Evolutionary conservation across 1,284 basidiomycete species (phyloP).

Genomic region (Fomitopsis palustris): DNA sequence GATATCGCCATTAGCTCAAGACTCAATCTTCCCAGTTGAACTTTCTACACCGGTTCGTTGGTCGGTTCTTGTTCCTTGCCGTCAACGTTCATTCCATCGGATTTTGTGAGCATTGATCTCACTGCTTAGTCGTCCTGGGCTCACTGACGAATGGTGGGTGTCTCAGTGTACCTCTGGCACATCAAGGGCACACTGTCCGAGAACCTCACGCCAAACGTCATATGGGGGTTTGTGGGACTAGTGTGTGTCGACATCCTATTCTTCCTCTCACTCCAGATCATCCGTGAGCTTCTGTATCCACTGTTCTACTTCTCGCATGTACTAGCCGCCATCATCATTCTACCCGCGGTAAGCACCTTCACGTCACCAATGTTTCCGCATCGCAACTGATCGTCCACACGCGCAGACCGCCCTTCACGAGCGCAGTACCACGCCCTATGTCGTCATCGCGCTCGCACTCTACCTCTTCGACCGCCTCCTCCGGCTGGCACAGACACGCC

Average conservation of each 20-base stretch:
- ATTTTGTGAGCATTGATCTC: slow-evolving; percentile 46
- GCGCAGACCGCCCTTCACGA: slow-evolving; percentile 38
- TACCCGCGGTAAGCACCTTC: slow-evolving; percentile 40
- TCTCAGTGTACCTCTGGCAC: slow-evolving; percentile 58
- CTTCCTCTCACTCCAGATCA: slow-evolving; percentile 46
- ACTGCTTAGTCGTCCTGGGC: neutral
- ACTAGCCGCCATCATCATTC: slow-evolving; percentile 39
- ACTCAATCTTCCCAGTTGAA: slow-evolving; percentile 48
- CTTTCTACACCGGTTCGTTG: slow-evolving; percentile 74
- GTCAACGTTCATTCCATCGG: slow-evolving; percentile 65
- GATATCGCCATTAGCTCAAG: neutral
- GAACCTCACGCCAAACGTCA: slow-evolving; percentile 31
- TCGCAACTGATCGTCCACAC: neutral
- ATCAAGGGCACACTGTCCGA: slow-evolving; percentile 38
- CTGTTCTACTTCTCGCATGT: slow-evolving; percentile 51
- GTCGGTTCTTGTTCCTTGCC: slow-evolving; percentile 60
- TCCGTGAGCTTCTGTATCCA: slow-evolving; percentile 50
- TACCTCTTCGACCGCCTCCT: slow-evolving; percentile 64
- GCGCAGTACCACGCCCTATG: slow-evolving; percentile 40
- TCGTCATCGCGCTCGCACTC: slow-evolving; percentile 46
- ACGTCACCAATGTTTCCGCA: neutral
- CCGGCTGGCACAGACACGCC: slow-evolving; percentile 62
- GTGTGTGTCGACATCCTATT: slow-evolving; percentile 49
- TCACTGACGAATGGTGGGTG: neutral
- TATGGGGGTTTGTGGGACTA: slow-evolving; percentile 51